Base-by-base conservation (phyloP, 2,329 filamentous ascomycete genomes). In the Aspergillus hiratsukae region DNA sequence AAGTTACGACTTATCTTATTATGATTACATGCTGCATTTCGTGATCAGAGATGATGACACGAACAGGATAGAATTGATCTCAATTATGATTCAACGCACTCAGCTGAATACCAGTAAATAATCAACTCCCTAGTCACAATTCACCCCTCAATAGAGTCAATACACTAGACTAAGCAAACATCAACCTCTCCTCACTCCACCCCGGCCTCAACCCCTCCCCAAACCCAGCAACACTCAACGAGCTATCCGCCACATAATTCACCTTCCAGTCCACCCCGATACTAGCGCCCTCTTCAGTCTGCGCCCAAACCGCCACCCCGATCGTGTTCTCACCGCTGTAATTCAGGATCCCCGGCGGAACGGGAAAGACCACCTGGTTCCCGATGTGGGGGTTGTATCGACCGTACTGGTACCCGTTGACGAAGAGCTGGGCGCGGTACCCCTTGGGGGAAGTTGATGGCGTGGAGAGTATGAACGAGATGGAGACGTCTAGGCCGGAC, bases 351-450 rank as follows among this genome's bases (percentile, higher is more conserved):
- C 84, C 84, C 0, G 81, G 80, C 1, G 82, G 83, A 1, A 87
- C 81, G 0, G 84, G 84, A 62, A 84, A 87, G 17, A 78, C 74
- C 17, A 81, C 75, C 71, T 87, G 84, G 49, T 85, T 81, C 0
- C 85, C 85, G 41, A 87, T 83, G 51, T 81, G 78, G 0, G 84
- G 83, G 57, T 82, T 80, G 63, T 80, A 87, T 7, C 82, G 78
- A 1, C 81, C 84, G 61, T 84, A 87, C 64, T 86, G 83, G 62
- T 86, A 87, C 0, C 84, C 84, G 54, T 87, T 87, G n/a, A 87
- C 78, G 54, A 83, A 87, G 2, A 87, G 66, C 62, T 84, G 78
- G 0, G 79, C 81, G 10, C 84, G 76, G 11, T 82, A 76, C 0
- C 76, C 75, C 17, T 72, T 69, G 5, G 60, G 58, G 6, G 50